phyloP scores from a whole-genome alignment of 441 rosid genomes.

The Arabidopsis hybrid region DNA sequence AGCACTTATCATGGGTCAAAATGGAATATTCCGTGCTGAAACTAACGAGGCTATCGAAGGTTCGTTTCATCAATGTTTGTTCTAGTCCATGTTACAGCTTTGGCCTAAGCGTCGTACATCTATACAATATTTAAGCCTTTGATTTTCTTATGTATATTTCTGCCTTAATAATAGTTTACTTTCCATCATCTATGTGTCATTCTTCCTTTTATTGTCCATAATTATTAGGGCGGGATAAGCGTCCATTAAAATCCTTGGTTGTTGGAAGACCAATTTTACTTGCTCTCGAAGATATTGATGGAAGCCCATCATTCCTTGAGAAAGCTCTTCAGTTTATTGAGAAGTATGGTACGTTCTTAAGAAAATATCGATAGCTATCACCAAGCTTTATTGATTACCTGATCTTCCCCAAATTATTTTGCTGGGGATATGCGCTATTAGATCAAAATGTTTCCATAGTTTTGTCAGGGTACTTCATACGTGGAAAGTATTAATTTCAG shows the following conservation, averaged over 20 bases:
- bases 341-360: conserved; percentile 72
- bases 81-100: conserved; percentile 38
- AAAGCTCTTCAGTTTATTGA: conserved; percentile 96
- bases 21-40: conserved; percentile 88
- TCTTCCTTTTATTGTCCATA: conserved; percentile 24
- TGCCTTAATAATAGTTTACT: conserved; percentile 11
- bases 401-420: conserved; percentile 23
- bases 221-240: conserved; percentile 84
- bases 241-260: conserved; percentile 87
- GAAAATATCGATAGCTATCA: conserved; percentile 19
- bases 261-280: conserved; percentile 99
- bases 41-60: conserved; percentile 78
- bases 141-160: conserved; percentile 23
- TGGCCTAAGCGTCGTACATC: conserved; percentile 17
- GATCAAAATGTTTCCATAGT: conserved; percentile 2
- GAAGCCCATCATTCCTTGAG: conserved; percentile 98
- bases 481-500: conserved; percentile 11
- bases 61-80: conserved; percentile 78
- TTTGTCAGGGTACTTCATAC: conserved; percentile 16
- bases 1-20: conserved; percentile 94
- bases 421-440: conserved; percentile 19
- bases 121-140: conserved; percentile 22
- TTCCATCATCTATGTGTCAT: conserved; percentile 26
- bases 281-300: conserved; percentile 99
- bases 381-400: conserved; percentile 3